Evolutionary conservation across 139 green algal genomes (phyloP).

Genomic region (Desmodesmus armatus): DNA sequence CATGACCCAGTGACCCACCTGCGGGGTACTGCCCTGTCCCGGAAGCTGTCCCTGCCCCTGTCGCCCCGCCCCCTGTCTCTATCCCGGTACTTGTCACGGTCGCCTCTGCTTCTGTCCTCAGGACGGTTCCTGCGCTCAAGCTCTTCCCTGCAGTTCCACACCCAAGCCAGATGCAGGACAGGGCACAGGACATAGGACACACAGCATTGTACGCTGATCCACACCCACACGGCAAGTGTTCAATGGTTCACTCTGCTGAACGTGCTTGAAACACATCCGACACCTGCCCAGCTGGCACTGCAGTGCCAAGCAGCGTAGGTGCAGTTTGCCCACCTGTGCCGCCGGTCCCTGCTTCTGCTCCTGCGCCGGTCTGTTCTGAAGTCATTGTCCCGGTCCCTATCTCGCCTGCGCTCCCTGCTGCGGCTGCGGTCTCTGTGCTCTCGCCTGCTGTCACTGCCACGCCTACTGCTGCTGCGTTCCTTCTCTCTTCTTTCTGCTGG

Average conservation of each 20-base stretch:
- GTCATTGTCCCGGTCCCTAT: conserved; percentile 46
- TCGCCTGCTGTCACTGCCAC: conserved; percentile 23
- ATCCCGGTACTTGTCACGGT: not conserved
- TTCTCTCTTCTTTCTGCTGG: not conserved
- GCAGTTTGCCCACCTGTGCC: not conserved
- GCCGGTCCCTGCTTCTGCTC: conserved; percentile 1
- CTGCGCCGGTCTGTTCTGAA: conserved; percentile 21
- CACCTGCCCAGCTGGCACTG: not conserved
- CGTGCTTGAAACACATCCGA: not conserved
- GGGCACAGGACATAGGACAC: too few relatives aligned
- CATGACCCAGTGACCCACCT: too few relatives aligned
- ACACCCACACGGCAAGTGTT: not conserved
- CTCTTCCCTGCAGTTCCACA: not conserved
- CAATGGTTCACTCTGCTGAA: not conserved
- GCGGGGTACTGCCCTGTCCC: not conserved
- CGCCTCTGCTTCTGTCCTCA: not conserved
- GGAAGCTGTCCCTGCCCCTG: not conserved
- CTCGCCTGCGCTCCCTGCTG: conserved; percentile 24
- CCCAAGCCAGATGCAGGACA: too few relatives aligned
- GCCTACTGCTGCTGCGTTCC: not conserved
- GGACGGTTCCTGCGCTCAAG: not conserved
- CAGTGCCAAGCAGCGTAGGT: not conserved
- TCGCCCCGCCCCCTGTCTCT: not conserved
- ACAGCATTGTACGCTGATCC: not conserved
- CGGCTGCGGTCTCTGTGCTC: conserved; percentile 12